A percentile compares a stretch with the other conserved stretches of the same genome.
These are phyloP conservation scores for Phoma sp. DNA, from an alignment of 2,329 filamentous ascomycete genomes.

Conservation along the genomic window DNA sequence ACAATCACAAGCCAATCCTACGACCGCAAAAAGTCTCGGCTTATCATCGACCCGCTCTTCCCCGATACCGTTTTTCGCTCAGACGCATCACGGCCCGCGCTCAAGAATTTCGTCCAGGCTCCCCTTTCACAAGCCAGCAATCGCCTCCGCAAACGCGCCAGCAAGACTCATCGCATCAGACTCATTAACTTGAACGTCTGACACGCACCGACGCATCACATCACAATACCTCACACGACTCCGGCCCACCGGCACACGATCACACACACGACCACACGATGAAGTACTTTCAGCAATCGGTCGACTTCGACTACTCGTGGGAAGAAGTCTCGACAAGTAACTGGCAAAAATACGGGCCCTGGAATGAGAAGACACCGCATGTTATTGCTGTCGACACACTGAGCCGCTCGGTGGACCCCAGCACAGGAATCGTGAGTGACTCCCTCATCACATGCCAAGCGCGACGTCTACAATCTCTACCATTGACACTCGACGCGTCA, in stretches of 20 bases:
- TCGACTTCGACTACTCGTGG: slow-evolving; percentile 98
- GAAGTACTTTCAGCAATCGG: slow-evolving; percentile 93
- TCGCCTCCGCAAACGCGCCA: slow-evolving; percentile 18
- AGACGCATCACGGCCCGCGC: slow-evolving; percentile 18
- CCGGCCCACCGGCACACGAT: slow-evolving; percentile 26
- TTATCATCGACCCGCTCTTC: slow-evolving; percentile 18
- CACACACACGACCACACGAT: slow-evolving; percentile 57
- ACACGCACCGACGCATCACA: slow-evolving; percentile 7
- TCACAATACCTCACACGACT: slow-evolving; percentile 8
- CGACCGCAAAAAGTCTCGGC: slow-evolving; percentile 6
- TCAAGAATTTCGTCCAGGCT: slow-evolving; percentile 23
- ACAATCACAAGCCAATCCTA: slow-evolving; percentile 5
- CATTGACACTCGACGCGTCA: slow-evolving; percentile 2
- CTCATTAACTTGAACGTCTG: slow-evolving; percentile 17
- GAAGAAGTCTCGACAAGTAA: slow-evolving; percentile 97
- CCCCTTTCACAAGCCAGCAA: slow-evolving; percentile 16
- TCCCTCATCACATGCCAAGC: slow-evolving; percentile 15
- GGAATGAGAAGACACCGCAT: slow-evolving; percentile 98
- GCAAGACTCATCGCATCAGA: slow-evolving; percentile 16
- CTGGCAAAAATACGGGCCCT: slow-evolving; percentile 98
- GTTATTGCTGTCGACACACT: slow-evolving; percentile 95
- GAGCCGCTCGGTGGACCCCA: slow-evolving; percentile 70
- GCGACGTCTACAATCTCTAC: neutral
- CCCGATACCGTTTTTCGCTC: slow-evolving; percentile 19
- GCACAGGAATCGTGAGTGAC: slow-evolving; percentile 70